These are phyloP conservation scores for Pseudophaeomoniella oleicola DNA, from an alignment of 2,329 filamentous ascomycete species.

Conservation along the genomic window DNA sequence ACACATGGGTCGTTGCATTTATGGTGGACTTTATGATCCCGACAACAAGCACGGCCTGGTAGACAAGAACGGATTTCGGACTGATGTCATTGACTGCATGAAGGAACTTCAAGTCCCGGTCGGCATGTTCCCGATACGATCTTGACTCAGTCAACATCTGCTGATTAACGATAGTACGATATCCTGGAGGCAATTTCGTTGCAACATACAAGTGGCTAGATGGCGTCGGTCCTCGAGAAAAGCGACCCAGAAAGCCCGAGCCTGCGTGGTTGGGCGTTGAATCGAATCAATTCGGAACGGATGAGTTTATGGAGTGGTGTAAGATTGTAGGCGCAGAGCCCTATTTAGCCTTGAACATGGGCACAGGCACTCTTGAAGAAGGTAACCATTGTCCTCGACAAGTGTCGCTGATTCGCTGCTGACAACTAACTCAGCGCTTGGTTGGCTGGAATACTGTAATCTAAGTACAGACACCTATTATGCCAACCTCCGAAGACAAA, in stretches of 20 bases:
- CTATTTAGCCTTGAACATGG: constrained; percentile 68
- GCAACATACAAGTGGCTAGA: constrained; percentile 80
- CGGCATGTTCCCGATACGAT: no score
- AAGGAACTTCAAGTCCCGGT: constrained; percentile 63
- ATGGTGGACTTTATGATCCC: constrained; percentile 73
- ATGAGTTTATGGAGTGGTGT: constrained; percentile 78
- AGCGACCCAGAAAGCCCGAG: constrained; percentile 53
- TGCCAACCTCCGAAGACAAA: constrained; percentile 61
- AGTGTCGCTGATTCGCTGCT: no score
- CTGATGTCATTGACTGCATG: constrained; percentile 60
- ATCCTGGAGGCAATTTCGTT: constrained; percentile 72
- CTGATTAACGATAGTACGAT: constrained; percentile 49
- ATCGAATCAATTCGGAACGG: constrained; percentile 67
- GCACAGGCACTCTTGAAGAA: constrained; percentile 45
- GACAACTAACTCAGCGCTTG: no score
- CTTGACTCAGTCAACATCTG: no score
- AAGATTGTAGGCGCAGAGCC: constrained; percentile 59
- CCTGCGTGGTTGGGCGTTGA: constrained; percentile 64
- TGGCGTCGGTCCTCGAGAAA: constrained; percentile 58
- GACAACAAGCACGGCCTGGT: constrained; percentile 44
- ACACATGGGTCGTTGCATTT: constrained; percentile 82
- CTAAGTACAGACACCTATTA: constrained; percentile 63
- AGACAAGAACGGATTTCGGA: constrained; percentile 61
- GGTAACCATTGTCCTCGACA: constrained; percentile 4
- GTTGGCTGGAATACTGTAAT: constrained; percentile 81